These are phyloP conservation scores for Exserohilum rostratum DNA, from an alignment of 2,329 filamentous ascomycete species.

Conservation along the genomic window DNA sequence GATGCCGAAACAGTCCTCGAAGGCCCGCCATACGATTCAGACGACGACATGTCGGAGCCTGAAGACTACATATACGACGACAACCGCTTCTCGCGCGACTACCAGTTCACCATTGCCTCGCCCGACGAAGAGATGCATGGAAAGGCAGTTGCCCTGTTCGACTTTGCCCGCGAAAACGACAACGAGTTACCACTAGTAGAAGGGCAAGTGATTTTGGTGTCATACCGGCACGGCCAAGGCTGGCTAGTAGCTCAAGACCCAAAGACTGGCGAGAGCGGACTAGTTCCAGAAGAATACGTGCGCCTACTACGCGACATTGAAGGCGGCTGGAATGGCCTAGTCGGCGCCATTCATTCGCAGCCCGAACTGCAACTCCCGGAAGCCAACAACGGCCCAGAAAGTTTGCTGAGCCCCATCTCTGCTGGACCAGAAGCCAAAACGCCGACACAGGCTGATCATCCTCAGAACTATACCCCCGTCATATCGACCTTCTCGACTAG, in stretches of 20 bases:
- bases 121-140: conserved; percentile 98
- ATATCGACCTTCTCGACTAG: conserved; percentile 60
- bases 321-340: conserved; percentile 69
- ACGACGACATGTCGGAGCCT: conserved; percentile 56
- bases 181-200: conserved; percentile 93
- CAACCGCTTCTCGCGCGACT: conserved; percentile 85
- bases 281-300: conserved; percentile 97
- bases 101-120: conserved; percentile 92
- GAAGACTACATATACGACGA: conserved; percentile 65
- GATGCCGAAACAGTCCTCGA: conserved; percentile 50
- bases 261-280: conserved; percentile 87
- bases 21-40: conserved; percentile 50
- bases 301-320: conserved; percentile 91
- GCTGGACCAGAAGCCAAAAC: conserved; percentile 48
- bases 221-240: conserved; percentile 92
- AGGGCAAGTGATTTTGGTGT: conserved; percentile 95
- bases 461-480: conserved; percentile 50
- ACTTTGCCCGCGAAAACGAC: conserved; percentile 93
- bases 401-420: conserved; percentile 42
- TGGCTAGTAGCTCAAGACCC: conserved; percentile 98
- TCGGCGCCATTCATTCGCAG: conserved; percentile 34
- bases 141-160: conserved; percentile 92
- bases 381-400: conserved; percentile 30
- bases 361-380: conserved; percentile 18
- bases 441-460: conserved; percentile 48